These are phyloP conservation scores for Cutaneotrichosporon cutaneum DNA, from an alignment of 1,284 basidiomycete species.

Conservation along the genomic window DNA sequence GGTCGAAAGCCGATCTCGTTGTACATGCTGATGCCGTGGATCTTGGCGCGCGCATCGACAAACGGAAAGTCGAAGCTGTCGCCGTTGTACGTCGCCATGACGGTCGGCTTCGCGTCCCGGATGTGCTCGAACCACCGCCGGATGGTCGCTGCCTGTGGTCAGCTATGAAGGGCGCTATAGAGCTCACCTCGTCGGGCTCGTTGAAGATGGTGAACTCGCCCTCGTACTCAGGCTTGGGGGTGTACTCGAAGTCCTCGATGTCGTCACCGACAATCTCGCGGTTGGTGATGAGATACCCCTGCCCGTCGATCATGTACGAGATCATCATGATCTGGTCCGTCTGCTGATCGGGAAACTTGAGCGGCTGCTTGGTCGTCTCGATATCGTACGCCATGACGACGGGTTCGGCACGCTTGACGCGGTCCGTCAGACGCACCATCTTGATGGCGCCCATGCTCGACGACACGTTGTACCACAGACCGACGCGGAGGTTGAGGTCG, in stretches of 20 bases:
- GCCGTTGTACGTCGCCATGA: constrained; percentile 98
- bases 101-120: constrained; percentile 87
- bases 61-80: constrained; percentile 99
- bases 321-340: constrained; percentile 99
- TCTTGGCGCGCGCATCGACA: constrained; percentile 80
- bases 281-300: constrained; percentile 97
- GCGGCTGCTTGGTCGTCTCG: constrained; percentile 95
- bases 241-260: constrained; percentile 98
- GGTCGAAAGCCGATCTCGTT: constrained; percentile 89
- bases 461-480: constrained; percentile 90
- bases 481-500: constrained; percentile 92
- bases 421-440: constrained; percentile 72
- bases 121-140: constrained; percentile 91
- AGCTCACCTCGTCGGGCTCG: constrained; percentile 81
- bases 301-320: constrained; percentile 61
- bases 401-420: constrained; percentile 97
- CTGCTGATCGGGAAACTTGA: constrained; percentile 96
- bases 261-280: constrained; percentile 96
- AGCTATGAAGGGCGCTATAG: background rate
- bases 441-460: constrained; percentile 77
- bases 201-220: constrained; percentile 97
- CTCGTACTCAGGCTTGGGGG: constrained; percentile 96
- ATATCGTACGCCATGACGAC: constrained; percentile 99
- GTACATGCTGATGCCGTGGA: constrained; percentile 95
- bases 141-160: constrained; percentile 67